Evolutionary conservation across 1,139 yeast species (phyloP).

Genomic region (Pichia sp.): DNA sequence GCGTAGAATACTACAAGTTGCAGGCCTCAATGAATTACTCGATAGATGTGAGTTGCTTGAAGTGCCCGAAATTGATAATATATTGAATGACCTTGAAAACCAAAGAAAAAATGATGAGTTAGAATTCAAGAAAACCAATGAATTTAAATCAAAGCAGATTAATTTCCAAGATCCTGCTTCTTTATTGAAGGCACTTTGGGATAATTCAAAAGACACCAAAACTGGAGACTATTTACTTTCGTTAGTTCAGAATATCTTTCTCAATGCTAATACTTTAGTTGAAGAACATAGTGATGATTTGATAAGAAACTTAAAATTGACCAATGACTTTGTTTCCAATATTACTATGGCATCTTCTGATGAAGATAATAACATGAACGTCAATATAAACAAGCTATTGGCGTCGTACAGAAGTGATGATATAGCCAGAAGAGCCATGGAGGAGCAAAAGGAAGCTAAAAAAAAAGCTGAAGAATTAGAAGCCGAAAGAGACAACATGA

Average conservation of each 20-base stretch:
- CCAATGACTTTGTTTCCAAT: conserved; percentile 80
- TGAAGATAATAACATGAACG: conserved; percentile 72
- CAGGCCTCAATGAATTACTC: conserved; percentile 67
- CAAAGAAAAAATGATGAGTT: conserved; percentile 67
- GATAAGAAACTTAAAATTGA: conserved; percentile 65
- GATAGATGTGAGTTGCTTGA: conserved; percentile 58
- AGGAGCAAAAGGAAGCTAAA: conserved; percentile 65
- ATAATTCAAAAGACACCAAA: conserved; percentile 63
- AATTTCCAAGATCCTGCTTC: conserved; percentile 76
- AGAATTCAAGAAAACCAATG: conserved; percentile 56
- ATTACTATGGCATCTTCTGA: conserved; percentile 61
- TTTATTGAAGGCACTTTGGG: conserved; percentile 64
- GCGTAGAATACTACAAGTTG: conserved; percentile 70
- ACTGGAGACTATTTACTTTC: conserved; percentile 70
- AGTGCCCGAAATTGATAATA: conserved; percentile 60
- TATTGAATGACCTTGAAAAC: conserved; percentile 60
- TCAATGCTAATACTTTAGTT: conserved; percentile 55
- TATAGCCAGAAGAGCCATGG: conserved; percentile 72
- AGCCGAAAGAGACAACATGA: conserved; percentile 80
- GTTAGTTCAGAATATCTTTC: conserved; percentile 77
- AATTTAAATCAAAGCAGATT: conserved; percentile 51
- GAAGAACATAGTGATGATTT: conserved; percentile 45
- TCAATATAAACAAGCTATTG: conserved; percentile 74
- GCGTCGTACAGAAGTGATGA: conserved; percentile 88
- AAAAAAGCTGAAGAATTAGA: conserved; percentile 73